Conservation (phyloP, 1,284 basidiomycete genomes). For the Trichosporon ovoides region DNA sequence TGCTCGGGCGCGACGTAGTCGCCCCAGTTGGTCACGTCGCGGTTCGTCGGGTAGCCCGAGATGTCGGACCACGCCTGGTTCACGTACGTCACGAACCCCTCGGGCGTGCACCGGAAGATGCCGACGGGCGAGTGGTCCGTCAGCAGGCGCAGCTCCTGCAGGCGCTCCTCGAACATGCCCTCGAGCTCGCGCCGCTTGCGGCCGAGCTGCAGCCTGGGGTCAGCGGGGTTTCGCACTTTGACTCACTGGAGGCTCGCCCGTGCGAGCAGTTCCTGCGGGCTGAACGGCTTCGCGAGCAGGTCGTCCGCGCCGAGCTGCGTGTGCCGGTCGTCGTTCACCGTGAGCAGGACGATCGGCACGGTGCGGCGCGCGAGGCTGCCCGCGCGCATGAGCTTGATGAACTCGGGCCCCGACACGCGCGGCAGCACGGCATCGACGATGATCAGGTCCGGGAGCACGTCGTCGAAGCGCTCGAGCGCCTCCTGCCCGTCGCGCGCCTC, state of each 20-base stretch:
- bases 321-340: constrained; percentile 39
- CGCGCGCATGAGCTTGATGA: constrained; percentile 27
- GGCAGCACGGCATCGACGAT: constrained; percentile 52
- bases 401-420: constrained; percentile 32
- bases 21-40: constrained; percentile 30
- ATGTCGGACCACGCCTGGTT: constrained; percentile 39
- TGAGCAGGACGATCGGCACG: constrained; percentile 41
- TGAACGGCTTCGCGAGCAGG: constrained; percentile 45
- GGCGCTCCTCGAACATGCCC: constrained; percentile 37
- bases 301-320: constrained; percentile 45
- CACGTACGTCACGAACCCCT: constrained; percentile 37
- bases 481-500: constrained; percentile 48
- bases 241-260: constrained; percentile 43
- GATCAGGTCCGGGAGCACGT: constrained; percentile 36
- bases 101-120: constrained; percentile 36
- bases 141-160: constrained; percentile 39
- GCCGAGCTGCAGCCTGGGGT: constrained; percentile 36
- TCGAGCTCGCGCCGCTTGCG: constrained; percentile 37
- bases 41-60: constrained; percentile 25
- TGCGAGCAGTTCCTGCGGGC: constrained; percentile 49
- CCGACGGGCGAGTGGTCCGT: constrained; percentile 43
- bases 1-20: constrained; percentile 26
- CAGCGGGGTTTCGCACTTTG: constrained; percentile 12
- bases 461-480: constrained; percentile 40
- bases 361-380: constrained; percentile 20